Base-by-base conservation (phyloP, 2,329 filamentous ascomycete genomes). In the Paraconiothyrium sp. region DNA sequence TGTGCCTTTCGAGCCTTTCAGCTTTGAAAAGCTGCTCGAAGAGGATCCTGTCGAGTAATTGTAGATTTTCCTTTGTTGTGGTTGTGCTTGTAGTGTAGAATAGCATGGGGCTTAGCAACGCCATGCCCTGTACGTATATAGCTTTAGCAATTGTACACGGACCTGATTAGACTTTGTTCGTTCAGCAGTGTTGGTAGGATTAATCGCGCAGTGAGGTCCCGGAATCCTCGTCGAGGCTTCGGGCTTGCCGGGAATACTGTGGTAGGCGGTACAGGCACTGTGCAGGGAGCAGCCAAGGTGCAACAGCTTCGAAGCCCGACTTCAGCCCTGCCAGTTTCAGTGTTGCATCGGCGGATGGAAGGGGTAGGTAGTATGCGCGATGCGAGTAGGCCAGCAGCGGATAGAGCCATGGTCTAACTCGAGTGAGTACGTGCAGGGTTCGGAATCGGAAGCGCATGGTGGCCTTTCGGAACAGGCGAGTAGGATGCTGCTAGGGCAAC, bases 1-100 rank as follows among this genome's bases (percentile, higher is more conserved):
- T 63, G 74, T 93, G 79, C 85, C 93, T 1, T 97, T 97, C 80
- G 85, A 90, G 74, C 94, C 94, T 4, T 97, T 97, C 78, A 95
- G 91, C 66, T 97, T 97, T 79, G 89, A 90, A 81, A 84, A 87
- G 39, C 82, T 97, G 76, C 81, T 97, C 68, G 94, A 97, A 80
- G 93, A 97, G 78, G 92, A 95, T 58, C 77, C 78, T 24, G 74
- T 80, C 65, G 65, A 66, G 41, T 64, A 63, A 49, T 6, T 44
- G 46, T 58, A 27, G 14, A 14, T 50, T 55, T 60, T 34, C 43
- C 37, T 58, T 56, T 64, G 32, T 62, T 55, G 59, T 47, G 52
- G 50, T 61, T 49, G 37, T 39, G 44, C 56, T 34, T 60, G 41
- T 48, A 35, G 10, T 63, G 58, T 61, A 55, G 47, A 14, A 52